Base-by-base conservation (phyloP, 73 alveolate genomes). In the Stentor roeselii region DNA sequence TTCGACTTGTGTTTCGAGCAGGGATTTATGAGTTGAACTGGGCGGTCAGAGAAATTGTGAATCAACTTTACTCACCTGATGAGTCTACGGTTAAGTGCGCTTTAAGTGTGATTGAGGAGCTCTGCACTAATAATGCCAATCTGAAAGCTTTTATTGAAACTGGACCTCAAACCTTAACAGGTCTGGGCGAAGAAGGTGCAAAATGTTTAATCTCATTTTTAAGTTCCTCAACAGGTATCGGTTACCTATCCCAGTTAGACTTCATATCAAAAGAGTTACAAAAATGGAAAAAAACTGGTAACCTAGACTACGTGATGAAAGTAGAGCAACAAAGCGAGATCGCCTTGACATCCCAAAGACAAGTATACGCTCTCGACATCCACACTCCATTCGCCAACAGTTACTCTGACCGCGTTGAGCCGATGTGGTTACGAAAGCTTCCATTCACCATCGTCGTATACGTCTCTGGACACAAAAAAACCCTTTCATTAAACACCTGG, bases 141-240 rank as follows among this genome's bases (percentile, higher is more conserved):
- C 34, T 67, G 41, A 67, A 34, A 34, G 37, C 41, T 67, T 67
- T 67, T 67, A 67, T 67, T 27, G 80, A 67, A 34, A 67, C 80
- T 0, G 80, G 80, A 15, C 80, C 80, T 21, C 80, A 67, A 40
- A 67, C 80, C n/a, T 67, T 67, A 32, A 67, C 80, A 30, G 21
- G 80, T 1, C 80, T 67, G 37, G 80, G 80, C 1, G 80, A 67
- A 67, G 80, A 67, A 67, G 80, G 80, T 27, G 37, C n/a, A 27
- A 67, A 67, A 67, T 67, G 80, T 40, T 67, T 67, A 2, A 67
- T 67, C 34, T 32, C 41, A 21, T 67, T 67, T 67, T 40, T 67
- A 14, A 27, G 42, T 27, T 21, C 41, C 37, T 67, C 80, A 32
- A 27, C 80, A 27, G 80, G 80, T n/a, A 32, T 67, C 27, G 21